Base-by-base conservation (phyloP, 805 yeast species). In the Saccharomycopsis sp. region DNA sequence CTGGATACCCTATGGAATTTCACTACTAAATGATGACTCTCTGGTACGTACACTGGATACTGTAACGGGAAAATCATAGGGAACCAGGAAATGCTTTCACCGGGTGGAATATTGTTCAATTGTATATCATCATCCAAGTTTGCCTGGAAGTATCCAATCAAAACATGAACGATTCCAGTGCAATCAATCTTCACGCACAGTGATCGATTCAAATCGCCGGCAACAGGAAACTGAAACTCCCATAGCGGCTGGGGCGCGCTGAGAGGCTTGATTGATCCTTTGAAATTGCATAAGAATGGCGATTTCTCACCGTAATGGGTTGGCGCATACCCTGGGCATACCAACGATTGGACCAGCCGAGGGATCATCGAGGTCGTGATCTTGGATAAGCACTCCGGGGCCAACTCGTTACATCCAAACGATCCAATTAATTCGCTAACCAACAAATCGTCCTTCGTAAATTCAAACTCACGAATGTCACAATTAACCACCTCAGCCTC, bases 331-430 rank as follows among this genome's bases (percentile, higher is more conserved):
- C 82, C 72, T 0, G 96, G 96, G 3, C 81, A 79, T 8, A 84
- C 56, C 46, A 65, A 77, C 13, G 83, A 71, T 1, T 79, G 58
- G 56, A 82, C 79, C 4, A 70, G 64, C 42, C 69, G 63, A 9
- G 90, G 90, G 29, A 83, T 81, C 62, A 74, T 17, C 11, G 35
- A 20, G 7, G 8, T 14, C 9, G 57, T 11, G 52, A 23, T 2
- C 19, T 54, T 55, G 0, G 54, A 66, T 2, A 86, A 59, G 47
- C 93, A 80, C 59, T 89, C 97, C 0, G 97, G 97, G 6, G 85
- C 72, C 14, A 86, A 67, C 58, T 89, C 97, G 60, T 89, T 90
- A 59, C 94, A 90, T 3, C 95, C 97, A 64, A 90, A 84, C 13
- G 95, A 85, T 4, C 97, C 97, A 22, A 89, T 61, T 5, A 90